Conservation (phyloP, 2,329 filamentous ascomycete genomes). For the Paradendryphiella salina region DNA sequence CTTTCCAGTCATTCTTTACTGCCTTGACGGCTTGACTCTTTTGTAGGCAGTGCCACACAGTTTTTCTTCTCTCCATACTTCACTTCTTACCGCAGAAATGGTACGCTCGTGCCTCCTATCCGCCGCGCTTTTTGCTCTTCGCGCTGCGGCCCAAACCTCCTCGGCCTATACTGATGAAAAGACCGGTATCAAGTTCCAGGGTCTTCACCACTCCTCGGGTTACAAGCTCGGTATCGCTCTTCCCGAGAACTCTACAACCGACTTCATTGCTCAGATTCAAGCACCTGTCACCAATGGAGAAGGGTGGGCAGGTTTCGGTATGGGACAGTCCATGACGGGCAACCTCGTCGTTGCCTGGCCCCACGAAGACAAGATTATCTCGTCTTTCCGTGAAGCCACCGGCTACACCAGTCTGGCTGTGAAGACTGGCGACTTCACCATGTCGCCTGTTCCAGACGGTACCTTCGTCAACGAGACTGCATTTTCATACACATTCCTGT, state of each 20-base stretch:
- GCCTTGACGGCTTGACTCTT: constrained; percentile 42
- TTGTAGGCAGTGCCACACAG: constrained; percentile 33
- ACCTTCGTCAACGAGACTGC: constrained; percentile 59
- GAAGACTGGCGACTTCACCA: constrained; percentile 49
- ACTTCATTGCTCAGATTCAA: constrained; percentile 60
- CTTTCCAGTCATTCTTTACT: constrained; percentile 26
- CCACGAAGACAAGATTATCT: constrained; percentile 53
- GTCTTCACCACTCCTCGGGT: constrained; percentile 42
- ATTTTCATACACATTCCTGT: constrained; percentile 60
- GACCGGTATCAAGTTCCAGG: constrained; percentile 42
- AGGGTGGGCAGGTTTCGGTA: constrained; percentile 57
- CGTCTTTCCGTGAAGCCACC: constrained; percentile 52
- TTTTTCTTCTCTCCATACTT: constrained; percentile 17
- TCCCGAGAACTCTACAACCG: constrained; percentile 53
- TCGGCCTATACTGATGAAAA: constrained; percentile 37
- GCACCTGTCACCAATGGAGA: constrained; percentile 50
- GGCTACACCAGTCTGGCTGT: constrained; percentile 56
- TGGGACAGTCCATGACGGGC: constrained; percentile 55
- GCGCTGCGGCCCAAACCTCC: constrained; percentile 33
- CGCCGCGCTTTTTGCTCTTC: constrained; percentile 31
- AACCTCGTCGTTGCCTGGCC: constrained; percentile 60
- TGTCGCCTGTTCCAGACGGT: constrained; percentile 55
- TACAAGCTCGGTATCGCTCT: constrained; percentile 58
- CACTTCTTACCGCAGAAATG: constrained; percentile 25
- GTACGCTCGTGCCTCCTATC: constrained; percentile 34